These are phyloP conservation scores for Erodium trifolium DNA, from an alignment of 441 rosid species.

Conservation along the genomic window DNA sequence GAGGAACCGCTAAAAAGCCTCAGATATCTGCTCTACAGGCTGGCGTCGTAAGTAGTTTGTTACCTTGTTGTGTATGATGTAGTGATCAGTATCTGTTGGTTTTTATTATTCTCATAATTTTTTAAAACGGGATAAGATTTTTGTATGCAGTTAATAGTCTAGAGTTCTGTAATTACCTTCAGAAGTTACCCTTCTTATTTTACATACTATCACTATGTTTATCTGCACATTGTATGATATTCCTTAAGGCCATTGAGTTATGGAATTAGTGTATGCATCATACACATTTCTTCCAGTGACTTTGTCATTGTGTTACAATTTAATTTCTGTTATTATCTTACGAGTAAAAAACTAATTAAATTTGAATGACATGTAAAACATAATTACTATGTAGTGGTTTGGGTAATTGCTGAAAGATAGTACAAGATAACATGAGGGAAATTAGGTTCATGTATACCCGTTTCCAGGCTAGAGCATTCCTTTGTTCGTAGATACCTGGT, in stretches of 20 bases:
- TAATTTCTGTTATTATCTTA: not conserved
- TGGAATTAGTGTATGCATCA: not conserved
- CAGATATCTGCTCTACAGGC: conserved; percentile 59
- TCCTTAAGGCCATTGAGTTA: not conserved
- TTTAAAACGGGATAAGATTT: not conserved
- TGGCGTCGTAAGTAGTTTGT: conserved; percentile 56
- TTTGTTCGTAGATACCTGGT: not conserved
- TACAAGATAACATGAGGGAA: not conserved
- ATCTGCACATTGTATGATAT: not conserved
- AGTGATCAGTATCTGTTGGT: not conserved
- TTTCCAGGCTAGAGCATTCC: not conserved
- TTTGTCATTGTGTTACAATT: not conserved
- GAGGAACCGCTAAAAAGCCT: conserved; percentile 84
- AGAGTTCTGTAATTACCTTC: not conserved
- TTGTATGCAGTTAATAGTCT: not conserved
- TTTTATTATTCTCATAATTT: not conserved
- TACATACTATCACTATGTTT: not conserved
- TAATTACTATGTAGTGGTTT: no score
- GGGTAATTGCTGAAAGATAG: not conserved
- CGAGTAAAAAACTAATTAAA: not conserved
- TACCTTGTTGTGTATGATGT: not conserved
- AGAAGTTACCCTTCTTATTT: not conserved
- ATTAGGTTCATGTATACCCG: not conserved
- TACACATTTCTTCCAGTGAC: not conserved
- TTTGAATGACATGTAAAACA: not conserved